These are phyloP conservation scores for Sporobolomyces phaffii DNA, from an alignment of 768 basidiomycete genomes.

Conservation along the genomic window DNA sequence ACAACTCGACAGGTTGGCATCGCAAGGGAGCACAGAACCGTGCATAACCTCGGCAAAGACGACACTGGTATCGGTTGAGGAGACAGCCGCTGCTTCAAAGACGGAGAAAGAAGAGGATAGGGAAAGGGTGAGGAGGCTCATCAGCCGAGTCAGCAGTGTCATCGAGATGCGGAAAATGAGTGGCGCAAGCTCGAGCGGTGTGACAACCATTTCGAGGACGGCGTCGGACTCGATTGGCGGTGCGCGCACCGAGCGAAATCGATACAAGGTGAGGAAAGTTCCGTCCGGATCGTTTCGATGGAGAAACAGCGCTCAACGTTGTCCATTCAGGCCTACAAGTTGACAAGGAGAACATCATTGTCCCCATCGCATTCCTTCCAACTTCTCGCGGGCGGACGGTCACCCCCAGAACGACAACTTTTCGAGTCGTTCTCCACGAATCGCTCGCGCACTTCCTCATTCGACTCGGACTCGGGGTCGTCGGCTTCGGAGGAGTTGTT, in stretches of 20 bases:
- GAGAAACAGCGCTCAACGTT: neutral
- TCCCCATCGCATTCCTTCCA: neutral
- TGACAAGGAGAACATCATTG: constrained; percentile 1
- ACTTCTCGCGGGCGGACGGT: neutral
- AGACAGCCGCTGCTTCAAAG: neutral
- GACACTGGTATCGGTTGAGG: neutral
- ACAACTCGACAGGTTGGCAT: neutral
- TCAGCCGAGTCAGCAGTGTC: constrained; percentile 4
- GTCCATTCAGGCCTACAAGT: constrained; percentile 21
- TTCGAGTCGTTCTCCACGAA: neutral
- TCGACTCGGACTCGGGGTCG: neutral
- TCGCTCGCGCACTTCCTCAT: neutral
- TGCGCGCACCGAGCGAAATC: neutral
- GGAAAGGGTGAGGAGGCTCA: constrained; percentile 7
- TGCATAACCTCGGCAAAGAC: neutral
- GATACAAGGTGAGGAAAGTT: constrained; percentile 19
- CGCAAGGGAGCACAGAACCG: neutral
- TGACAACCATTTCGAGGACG: neutral
- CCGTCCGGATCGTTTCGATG: too few species aligned
- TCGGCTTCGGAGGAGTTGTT: constrained; percentile 18
- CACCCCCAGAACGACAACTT: neutral
- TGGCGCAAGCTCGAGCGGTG: neutral
- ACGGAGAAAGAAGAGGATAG: neutral
- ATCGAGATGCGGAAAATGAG: constrained; percentile 16
- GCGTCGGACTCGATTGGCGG: neutral